A percentile compares a stretch with the other conserved stretches of the same genome.
Evolutionary conservation across 2,329 filamentous ascomycete species (phyloP).

Genomic region (Xylaria sp.): DNA sequence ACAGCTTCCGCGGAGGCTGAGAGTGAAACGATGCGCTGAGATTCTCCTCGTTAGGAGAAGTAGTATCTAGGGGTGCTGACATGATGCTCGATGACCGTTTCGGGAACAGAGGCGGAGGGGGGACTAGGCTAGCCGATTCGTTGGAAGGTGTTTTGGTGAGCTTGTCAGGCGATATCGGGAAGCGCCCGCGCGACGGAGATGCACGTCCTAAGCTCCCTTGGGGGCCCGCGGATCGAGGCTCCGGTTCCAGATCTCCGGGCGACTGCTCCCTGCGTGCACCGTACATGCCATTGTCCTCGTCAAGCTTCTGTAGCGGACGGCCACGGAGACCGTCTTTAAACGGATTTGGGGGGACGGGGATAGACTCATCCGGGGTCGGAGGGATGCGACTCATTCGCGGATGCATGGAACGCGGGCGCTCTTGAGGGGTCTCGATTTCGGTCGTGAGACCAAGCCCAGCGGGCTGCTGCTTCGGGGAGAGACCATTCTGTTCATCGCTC

Average conservation of each 20-base stretch:
- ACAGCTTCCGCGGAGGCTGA: slow-evolving; percentile 79
- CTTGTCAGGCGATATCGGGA: slow-evolving; percentile 59
- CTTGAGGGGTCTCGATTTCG: slow-evolving; percentile 65
- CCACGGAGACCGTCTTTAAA: slow-evolving; percentile 56
- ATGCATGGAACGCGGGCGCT: slow-evolving; percentile 78
- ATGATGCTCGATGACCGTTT: slow-evolving; percentile 69
- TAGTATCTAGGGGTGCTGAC: slow-evolving; percentile 72
- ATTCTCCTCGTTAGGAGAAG: slow-evolving; percentile 72
- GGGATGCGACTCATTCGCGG: slow-evolving; percentile 76
- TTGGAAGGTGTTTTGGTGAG: slow-evolving; percentile 57
- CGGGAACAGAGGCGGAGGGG: slow-evolving; percentile 61
- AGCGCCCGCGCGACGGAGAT: slow-evolving; percentile 51
- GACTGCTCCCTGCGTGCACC: slow-evolving; percentile 69
- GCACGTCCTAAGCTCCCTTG: slow-evolving; percentile 52
- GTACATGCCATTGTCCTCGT: slow-evolving; percentile 58
- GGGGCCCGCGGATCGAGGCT: slow-evolving; percentile 46
- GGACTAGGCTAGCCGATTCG: slow-evolving; percentile 63
- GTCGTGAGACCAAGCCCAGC: slow-evolving; percentile 62
- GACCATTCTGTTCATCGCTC: slow-evolving; percentile 59
- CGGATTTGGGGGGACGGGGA: slow-evolving; percentile 59
- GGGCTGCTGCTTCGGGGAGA: slow-evolving; percentile 50
- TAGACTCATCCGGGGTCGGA: slow-evolving; percentile 59
- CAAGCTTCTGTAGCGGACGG: slow-evolving; percentile 54
- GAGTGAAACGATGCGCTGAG: slow-evolving; percentile 68
- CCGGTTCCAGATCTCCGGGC: slow-evolving; percentile 61